Base-by-base conservation (phyloP, 2,329 filamentous ascomycete species). In the Sarocladiaceae sp. region DNA sequence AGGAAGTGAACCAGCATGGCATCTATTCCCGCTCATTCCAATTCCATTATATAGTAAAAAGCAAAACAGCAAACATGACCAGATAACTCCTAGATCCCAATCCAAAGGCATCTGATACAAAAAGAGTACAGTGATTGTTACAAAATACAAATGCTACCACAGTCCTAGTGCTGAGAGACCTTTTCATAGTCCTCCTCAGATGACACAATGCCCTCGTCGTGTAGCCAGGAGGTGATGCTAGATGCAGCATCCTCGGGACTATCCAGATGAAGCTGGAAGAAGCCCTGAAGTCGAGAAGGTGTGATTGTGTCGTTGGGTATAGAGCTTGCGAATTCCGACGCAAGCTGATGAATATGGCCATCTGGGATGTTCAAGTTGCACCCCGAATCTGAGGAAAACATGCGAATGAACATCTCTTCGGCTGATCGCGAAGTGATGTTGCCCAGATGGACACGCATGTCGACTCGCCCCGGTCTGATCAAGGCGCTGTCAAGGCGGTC, bases 401-500 rank as follows among this genome's bases (percentile, higher is more conserved):
- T 76, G 57, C 72, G 68, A 3, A 71, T 50, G 50, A 76, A 76
- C 73, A 77, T 76, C 4, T 73, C 65, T 47, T 68, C 67, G 7
- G 74, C 70, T 12, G 72, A 73, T 29, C 62, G 57, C n/a, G 57
- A 66, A 39, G 70, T 72, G 26, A 78, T 76, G 55, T 74, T 69
- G 26, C 71, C 71, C 49, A 90, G 82, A 13, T 73, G 65, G 8
- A 89, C 76, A 54, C 78, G 80, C 65, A 80, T 75, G 58, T 90
- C 86, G 1, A 90, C 80, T 2, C 86, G 74, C 0, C 86, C 86
- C 0, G 85, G 85, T 1, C 86, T 74, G 10, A 87, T 73, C 0
- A 90, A 71, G 0, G 84, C 85, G 2, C 74, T 68, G 59, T 89
- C 84, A 0, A 89, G 76, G 50, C 79, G 76, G 48, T 88, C 82